Conservation (phyloP, 208 protist genomes). For the Leishmania martiniquensis region DNA sequence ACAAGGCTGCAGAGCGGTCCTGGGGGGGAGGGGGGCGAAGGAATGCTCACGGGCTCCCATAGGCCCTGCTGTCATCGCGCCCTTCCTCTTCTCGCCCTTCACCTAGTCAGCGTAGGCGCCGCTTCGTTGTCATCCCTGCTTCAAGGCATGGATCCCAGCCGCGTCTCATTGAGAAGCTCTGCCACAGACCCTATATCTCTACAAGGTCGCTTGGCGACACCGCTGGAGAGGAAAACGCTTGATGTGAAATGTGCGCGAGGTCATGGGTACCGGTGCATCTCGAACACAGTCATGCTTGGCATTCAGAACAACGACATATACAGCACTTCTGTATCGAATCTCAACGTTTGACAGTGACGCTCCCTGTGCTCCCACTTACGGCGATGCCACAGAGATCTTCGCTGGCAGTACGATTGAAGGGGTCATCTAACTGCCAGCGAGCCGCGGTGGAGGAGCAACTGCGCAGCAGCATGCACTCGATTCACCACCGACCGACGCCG, state of each 20-base stretch:
- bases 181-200: neutral
- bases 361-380: slow-evolving; percentile 19
- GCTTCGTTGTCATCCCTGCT: neutral
- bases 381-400: no score
- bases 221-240: slow-evolving; percentile 26
- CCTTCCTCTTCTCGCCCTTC: neutral
- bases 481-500: slow-evolving; percentile 44
- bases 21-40: neutral
- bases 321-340: slow-evolving; percentile 25
- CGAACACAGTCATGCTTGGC: slow-evolving; percentile 41
- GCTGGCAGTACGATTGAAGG: no score
- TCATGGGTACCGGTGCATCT: slow-evolving; percentile 26
- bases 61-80: neutral
- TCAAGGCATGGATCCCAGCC: neutral
- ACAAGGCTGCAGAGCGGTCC: neutral
- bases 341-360: slow-evolving; percentile 48
- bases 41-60: neutral
- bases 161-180: neutral
- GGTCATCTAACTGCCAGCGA: slow-evolving; percentile 55
- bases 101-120: neutral
- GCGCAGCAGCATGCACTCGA: slow-evolving; percentile 48
- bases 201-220: neutral
- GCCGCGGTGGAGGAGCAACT: slow-evolving; percentile 54
- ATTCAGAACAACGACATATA: slow-evolving; percentile 59
- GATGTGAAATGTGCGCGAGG: slow-evolving; percentile 46